phyloP scores from a whole-genome alignment of 352 stramenopile genomes.

The Globisporangium mamillatum region DNA sequence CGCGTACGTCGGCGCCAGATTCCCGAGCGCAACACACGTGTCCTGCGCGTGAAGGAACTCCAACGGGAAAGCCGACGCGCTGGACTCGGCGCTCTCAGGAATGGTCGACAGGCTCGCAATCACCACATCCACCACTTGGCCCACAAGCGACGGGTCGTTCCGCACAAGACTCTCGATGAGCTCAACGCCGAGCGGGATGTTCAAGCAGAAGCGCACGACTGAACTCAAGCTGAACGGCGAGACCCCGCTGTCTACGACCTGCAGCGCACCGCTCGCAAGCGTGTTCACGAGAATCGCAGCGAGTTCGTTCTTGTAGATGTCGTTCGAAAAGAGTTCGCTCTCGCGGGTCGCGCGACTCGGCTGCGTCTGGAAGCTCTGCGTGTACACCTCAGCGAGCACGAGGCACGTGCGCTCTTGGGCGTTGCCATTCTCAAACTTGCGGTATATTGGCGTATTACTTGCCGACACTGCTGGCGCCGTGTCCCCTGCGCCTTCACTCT shows the following conservation, averaged over 20 bases:
- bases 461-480: neutral
- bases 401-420: conserved; percentile 30
- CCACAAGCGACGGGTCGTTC: conserved; percentile 45
- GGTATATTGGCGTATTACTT: conserved; percentile 26
- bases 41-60: conserved; percentile 19
- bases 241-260: conserved; percentile 12
- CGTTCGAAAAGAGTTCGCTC: conserved; percentile 50
- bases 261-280: conserved; percentile 32
- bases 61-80: conserved; percentile 10
- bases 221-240: conserved; percentile 14
- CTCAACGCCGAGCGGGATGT: conserved; percentile 35
- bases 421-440: conserved; percentile 47
- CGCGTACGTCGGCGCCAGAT: conserved; percentile 39
- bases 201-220: conserved; percentile 24
- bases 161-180: conserved; percentile 42
- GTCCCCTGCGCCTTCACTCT: neutral
- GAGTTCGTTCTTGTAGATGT: conserved; percentile 61
- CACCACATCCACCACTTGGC: conserved; percentile 37
- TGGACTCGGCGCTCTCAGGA: conserved; percentile 8
- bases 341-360: conserved; percentile 4
- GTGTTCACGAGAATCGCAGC: conserved; percentile 43
- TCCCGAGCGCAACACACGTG: conserved; percentile 31
- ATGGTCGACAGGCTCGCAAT: conserved; percentile 28
- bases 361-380: conserved; percentile 10
- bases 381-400: conserved; percentile 32